Evolutionary conservation across 1,284 basidiomycete species (phyloP), one percentile per base, ranked within the genome.

Genomic region (Golubevia pallescens): DNA sequence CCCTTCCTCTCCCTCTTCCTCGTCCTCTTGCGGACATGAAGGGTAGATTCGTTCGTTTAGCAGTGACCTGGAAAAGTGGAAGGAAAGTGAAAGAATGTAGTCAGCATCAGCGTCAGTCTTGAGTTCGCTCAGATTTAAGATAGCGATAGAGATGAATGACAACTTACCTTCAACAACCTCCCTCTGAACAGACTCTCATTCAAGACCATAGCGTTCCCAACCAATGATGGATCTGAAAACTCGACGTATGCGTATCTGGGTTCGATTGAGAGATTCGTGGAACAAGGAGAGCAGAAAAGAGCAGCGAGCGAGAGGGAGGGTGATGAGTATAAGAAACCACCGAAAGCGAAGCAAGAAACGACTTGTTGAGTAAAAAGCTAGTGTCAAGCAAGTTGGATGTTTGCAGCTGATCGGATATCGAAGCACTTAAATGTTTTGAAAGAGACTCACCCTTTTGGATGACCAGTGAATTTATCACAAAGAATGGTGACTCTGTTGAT

Each of bases 401-500:
- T 13, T 16, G 19, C 24, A 23, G 7, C 16, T 24, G 7, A 28
- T 32, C 23, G 16, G 4, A 57, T 57, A 20, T 13, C 58, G 6
- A 19, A 14, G n/a, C 23, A 14, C 23, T 16, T 3, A 4, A 5
- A 64, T 5, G 21, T 1, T 3, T 20, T 1, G 56, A 14, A 42
- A 38, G 16, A 16, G 13, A 87, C 91, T 69, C 75, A 95, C 93
- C 96, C 97, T 90, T 98, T 99, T 53, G 97, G 96, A 88, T 98
- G 96, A 56, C 97, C 97, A 16, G 96, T 98, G 86, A 97, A 99
- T 88, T 99, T 99, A 89, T 99, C 97, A 87, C 97, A 99, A 24
- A 99, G 90, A 81, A 99, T 99, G 0, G 97, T 99, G 60, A 99
- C 95, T 77, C 97, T 91, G 88, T 99, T 99, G 87, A 99, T 99